phyloP scores from a whole-genome alignment of 257 asterid species.

The Scutellaria barbata region DNA sequence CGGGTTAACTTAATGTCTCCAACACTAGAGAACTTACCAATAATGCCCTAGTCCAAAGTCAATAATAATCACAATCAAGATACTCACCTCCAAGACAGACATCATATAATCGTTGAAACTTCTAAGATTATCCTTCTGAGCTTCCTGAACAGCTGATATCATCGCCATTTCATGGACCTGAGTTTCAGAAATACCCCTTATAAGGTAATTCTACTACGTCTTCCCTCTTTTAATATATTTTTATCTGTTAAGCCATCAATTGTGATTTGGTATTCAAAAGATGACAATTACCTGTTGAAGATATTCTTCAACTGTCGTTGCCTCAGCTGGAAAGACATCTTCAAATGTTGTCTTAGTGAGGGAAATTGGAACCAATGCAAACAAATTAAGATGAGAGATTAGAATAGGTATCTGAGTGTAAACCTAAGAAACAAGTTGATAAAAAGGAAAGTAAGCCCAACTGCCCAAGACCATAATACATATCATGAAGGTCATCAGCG shows the following conservation, averaged over 20 bases:
- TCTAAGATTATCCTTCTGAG: conserved; percentile 90
- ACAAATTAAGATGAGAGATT: conserved; percentile 19
- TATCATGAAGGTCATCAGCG: conserved; percentile 14
- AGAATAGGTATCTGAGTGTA: neutral
- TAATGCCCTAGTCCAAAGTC: conserved; percentile 19
- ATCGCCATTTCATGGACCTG: conserved; percentile 98
- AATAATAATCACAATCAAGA: conserved; percentile 16
- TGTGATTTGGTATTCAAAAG: conserved; percentile 25
- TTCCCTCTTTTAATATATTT: neutral
- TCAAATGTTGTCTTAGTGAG: conserved; percentile 81
- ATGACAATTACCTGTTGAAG: conserved; percentile 75
- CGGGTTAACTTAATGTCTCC: neutral
- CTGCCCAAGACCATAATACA: conserved; percentile 17
- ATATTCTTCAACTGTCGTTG: conserved; percentile 93
- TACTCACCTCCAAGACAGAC: conserved; percentile 87
- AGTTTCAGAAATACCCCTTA: conserved; percentile 37
- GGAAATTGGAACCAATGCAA: conserved; percentile 32
- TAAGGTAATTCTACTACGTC: conserved; percentile 25
- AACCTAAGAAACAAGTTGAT: neutral
- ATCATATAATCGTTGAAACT: conserved; percentile 91
- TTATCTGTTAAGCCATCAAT: conserved; percentile 1
- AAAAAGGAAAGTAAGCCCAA: neutral
- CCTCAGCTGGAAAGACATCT: conserved; percentile 98
- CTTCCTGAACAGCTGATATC: conserved; percentile 95
- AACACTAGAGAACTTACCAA: conserved; percentile 28